Evolutionary conservation across 2,329 filamentous ascomycete species (phyloP), one percentile per base, ranked within the genome.

Genomic region (Monosporascus sp.): DNA sequence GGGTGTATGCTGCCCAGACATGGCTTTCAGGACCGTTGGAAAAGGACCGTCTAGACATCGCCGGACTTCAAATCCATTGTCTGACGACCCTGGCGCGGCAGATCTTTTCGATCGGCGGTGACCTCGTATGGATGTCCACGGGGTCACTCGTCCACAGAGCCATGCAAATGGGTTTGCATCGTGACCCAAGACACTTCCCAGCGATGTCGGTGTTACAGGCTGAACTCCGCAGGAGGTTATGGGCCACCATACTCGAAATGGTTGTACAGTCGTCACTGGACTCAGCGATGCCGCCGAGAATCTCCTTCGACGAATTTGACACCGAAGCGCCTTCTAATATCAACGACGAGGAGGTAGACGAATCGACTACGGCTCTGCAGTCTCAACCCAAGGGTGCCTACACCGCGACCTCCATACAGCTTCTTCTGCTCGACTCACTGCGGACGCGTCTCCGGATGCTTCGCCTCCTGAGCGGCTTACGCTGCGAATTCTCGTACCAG

Each of bases 111-210:
- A 62, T 74, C 7, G 71, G 72, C 11, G 72, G 69, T 1, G 73
- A 74, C 44, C 59, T 73, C 6, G 64, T 71, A 0, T 77, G 74
- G 74, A 66, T 70, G 44, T 72, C 72, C 3, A 65, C 64, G 37
- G 74, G 74, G 0, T 70, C 72, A 0, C 67, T 77, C 0, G 50
- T 76, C 8, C 67, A 73, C 45, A 61, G 53, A n/a, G 73, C 73
- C 8, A 76, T 77, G 72, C 69, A 74, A 49, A 70, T 76, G n/a
- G 73, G 73, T 3, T 55, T 77, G 6, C 72, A 77, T 56, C 71
- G 72, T 8, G 74, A 77, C 45, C 74, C 74, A 0, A 67, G 65
- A 39, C 58, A 70, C 49, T 64, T 75, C 5, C 69, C 68, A 1
- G 22, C 52, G 7, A 71, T 74, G 65, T 55, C 68, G 0, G 11